Conservation (phyloP, 176 grass and related monocot species). For the Carex myosuroides region DNA sequence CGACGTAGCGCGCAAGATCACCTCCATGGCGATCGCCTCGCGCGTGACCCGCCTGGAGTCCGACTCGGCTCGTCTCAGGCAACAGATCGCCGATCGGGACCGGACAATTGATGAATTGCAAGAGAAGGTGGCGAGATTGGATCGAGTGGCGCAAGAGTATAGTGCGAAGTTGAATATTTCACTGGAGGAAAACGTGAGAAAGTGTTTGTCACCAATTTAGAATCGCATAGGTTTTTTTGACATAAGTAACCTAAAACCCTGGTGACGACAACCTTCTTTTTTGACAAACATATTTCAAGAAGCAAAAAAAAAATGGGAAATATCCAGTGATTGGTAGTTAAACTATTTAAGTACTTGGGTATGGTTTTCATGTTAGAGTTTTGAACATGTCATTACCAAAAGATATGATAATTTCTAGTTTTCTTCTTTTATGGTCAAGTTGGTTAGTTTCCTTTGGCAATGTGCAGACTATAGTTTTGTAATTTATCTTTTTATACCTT, state of each 20-base stretch:
- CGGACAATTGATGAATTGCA: slow-evolving; percentile 4
- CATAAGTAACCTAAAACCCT: background rate
- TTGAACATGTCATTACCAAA: background rate
- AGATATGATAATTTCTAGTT: background rate
- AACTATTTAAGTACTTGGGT: background rate
- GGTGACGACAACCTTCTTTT: background rate
- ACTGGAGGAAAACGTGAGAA: slow-evolving; percentile 14
- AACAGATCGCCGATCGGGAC: slow-evolving; percentile 49
- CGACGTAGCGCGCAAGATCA: slow-evolving; percentile 93
- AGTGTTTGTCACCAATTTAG: slow-evolving; percentile 2
- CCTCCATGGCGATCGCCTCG: slow-evolving; percentile 89
- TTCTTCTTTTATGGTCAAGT: background rate
- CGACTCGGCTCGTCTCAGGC: slow-evolving; percentile 49
- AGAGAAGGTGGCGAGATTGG: slow-evolving; percentile 8
- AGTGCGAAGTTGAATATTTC: slow-evolving; percentile 9
- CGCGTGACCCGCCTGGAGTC: slow-evolving; percentile 74
- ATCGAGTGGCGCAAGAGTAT: slow-evolving; percentile 8
- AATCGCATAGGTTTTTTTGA: background rate
- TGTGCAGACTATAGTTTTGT: background rate
- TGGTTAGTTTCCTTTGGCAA: background rate
- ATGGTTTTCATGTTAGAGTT: background rate
- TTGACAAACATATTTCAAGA: background rate
- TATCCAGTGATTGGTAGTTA: background rate
- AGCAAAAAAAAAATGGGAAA: background rate
- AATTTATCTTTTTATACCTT: background rate